Conservation (phyloP, 2,329 filamentous ascomycete genomes). For the Ophiostoma sp. region DNA sequence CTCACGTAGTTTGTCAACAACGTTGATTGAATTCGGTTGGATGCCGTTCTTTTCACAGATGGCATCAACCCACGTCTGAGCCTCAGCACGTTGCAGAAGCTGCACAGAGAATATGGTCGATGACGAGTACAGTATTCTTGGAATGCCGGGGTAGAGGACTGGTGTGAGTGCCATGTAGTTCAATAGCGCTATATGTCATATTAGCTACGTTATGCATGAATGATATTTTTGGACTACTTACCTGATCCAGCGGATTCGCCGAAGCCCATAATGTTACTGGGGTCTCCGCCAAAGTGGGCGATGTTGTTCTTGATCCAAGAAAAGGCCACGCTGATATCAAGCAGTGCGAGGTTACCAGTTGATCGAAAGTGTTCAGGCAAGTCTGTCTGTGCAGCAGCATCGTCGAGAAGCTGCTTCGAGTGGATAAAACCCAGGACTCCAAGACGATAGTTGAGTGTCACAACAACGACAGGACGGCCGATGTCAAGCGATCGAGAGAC, state of each 20-base stretch:
- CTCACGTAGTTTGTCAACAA: background rate
- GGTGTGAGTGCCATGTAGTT: conserved; percentile 8
- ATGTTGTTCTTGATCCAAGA: background rate
- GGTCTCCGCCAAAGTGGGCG: background rate
- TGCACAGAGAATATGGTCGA: conserved; percentile 8
- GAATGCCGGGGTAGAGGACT: background rate
- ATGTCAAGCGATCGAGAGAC: background rate
- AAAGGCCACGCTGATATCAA: background rate
- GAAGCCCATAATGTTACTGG: conserved; percentile 1
- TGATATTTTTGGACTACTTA: background rate
- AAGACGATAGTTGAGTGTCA: conserved; percentile 11
- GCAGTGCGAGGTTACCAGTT: background rate
- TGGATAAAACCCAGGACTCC: conserved; percentile 9
- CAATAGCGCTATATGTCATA: background rate
- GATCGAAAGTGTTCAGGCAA: conserved; percentile 1
- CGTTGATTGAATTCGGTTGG: background rate
- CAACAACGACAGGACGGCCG: background rate
- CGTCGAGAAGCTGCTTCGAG: background rate
- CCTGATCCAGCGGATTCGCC: conserved; percentile 12
- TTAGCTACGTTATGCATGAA: background rate
- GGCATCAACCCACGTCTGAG: background rate
- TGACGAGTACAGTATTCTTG: conserved; percentile 1
- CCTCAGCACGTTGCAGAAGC: background rate
- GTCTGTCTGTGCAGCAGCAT: background rate
- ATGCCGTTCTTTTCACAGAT: conserved; percentile 7